Evolutionary conservation across 352 stramenopile genomes (phyloP), one percentile per base, ranked within the genome.

Genomic region (Globisporangium spiculum): DNA sequence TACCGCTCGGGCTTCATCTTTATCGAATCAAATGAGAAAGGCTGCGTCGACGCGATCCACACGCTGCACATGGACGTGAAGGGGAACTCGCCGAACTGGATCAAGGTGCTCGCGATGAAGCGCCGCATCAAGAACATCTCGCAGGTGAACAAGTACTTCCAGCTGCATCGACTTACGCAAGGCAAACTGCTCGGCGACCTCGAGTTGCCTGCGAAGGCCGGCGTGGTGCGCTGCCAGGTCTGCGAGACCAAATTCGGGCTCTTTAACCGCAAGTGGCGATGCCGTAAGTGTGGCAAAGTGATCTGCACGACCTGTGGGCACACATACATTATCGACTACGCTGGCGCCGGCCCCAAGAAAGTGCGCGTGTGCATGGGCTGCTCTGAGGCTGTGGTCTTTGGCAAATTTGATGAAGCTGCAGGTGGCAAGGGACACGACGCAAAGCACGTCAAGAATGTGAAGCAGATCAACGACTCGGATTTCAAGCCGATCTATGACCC

Each of bases 1-100:
- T 94, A 92, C 59, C 88, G 84, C 10, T 93, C 86, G 3, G 88
- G 88, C 18, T 91, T 86, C 66, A 83, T 94, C 63, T 94, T 94
- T 67, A 74, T 91, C 34, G 86, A 96, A 64, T 90, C 84, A 46
- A 72, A 68, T 38, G 67, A 78, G 41, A 63, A 61, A 10, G 58
- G 75, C 1, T 89, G 77, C 58, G 75, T 96, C 41, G 83, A 96
- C 59, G 86, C 83, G 9, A 77, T 94, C 50, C 82, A 92, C 62
- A 91, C 84, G 30, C 72, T 92, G 38, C 84, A 94, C 60, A 71
- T 94, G 72, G 86, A 94, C 65, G 81, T 94, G 63, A 94, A 94
- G 68, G 86, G 86, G 18, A 88, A 88, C 59, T 79, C 78, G 24
- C 86, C 86, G 1, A 87, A 89, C 65, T 92, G 86, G 86, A 65